Percentiles rank a stretch among this genome's conserved stretches.
Evolutionary conservation across 2,329 filamentous ascomycete genomes (phyloP).

Genomic region (Metarhizium sp.): DNA sequence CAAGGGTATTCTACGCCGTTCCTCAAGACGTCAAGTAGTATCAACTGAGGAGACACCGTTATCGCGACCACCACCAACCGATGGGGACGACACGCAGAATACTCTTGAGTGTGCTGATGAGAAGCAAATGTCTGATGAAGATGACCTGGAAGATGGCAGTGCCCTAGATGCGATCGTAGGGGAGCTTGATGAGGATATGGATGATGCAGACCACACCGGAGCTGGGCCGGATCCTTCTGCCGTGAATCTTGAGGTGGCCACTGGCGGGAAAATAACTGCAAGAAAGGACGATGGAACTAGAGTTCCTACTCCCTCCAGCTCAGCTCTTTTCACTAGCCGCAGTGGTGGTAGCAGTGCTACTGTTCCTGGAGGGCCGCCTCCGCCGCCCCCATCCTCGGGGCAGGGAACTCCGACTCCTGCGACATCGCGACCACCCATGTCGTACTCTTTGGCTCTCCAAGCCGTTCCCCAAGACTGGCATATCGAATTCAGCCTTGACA

Average conservation of each 20-base stretch:
- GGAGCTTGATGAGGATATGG: conserved; percentile 77
- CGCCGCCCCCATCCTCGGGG: conserved; percentile 13
- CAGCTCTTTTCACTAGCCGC: conserved; percentile 20
- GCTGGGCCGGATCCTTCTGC: conserved; percentile 59
- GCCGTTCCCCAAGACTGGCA: conserved; percentile 88
- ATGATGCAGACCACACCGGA: conserved; percentile 57
- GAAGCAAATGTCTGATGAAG: conserved; percentile 67
- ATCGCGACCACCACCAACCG: conserved; percentile 42
- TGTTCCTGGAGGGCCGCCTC: conserved; percentile 8
- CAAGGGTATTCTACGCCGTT: conserved; percentile 52
- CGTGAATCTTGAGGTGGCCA: conserved; percentile 83
- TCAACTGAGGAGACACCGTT: conserved; percentile 42
- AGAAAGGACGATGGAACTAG: conserved; percentile 86
- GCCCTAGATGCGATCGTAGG: conserved; percentile 83
- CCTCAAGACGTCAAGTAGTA: conserved; percentile 49
- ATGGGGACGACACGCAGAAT: conserved; percentile 54
- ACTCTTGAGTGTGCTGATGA: conserved; percentile 90
- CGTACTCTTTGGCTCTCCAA: conserved; percentile 78
- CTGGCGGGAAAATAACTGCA: conserved; percentile 80
- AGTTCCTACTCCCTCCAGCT: conserved; percentile 66
- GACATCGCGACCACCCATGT: conserved; percentile 50
- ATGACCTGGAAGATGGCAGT: conserved; percentile 54
- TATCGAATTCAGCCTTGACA: conserved; percentile 86
- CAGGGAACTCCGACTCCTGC: conserved; percentile 40
- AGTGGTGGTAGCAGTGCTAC: conserved; percentile 27